A percentile compares a stretch with the other conserved stretches of the same genome.
phyloP scores from a whole-genome alignment of 176 grass and related monocot genomes.

The Cenchrus fungigraminus region DNA sequence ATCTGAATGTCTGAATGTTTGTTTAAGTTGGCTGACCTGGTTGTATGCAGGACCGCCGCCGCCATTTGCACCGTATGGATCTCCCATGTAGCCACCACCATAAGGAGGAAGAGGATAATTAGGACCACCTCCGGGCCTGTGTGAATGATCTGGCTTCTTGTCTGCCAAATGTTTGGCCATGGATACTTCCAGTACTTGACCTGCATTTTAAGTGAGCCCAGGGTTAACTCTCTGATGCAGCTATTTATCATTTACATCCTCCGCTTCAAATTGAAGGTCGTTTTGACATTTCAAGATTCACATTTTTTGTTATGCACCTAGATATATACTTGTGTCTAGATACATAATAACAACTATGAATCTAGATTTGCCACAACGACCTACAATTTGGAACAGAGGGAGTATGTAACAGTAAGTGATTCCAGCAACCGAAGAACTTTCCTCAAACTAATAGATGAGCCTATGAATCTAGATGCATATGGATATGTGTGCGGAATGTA shows the following conservation, averaged over 20 bases:
- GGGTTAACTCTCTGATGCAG: background rate
- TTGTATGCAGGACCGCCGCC: constrained; percentile 62
- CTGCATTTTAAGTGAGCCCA: constrained; percentile 36
- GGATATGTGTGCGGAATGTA: background rate
- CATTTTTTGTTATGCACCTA: too few species aligned
- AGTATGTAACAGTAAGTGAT: background rate
- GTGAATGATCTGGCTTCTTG: constrained; percentile 45
- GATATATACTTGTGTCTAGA: background rate
- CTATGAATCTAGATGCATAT: background rate
- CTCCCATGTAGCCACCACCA: too few species aligned
- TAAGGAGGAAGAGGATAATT: too few species aligned
- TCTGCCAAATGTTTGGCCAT: constrained; percentile 92
- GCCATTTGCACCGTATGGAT: too few species aligned
- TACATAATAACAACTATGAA: background rate
- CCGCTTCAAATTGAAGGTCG: too few species aligned
- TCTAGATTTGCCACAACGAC: too few species aligned
- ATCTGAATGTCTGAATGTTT: background rate
- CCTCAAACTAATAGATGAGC: background rate
- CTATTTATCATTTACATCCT: background rate
- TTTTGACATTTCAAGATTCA: too few species aligned
- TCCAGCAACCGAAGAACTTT: background rate
- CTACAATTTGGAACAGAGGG: too few species aligned
- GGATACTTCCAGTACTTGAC: constrained; percentile 81
- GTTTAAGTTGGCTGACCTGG: constrained; percentile 56
- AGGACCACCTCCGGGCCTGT: too few species aligned